Evolutionary conservation across 2,329 filamentous ascomycete species (phyloP), one percentile per base, ranked within the genome.

Genomic region (Talaromyces islandicus): DNA sequence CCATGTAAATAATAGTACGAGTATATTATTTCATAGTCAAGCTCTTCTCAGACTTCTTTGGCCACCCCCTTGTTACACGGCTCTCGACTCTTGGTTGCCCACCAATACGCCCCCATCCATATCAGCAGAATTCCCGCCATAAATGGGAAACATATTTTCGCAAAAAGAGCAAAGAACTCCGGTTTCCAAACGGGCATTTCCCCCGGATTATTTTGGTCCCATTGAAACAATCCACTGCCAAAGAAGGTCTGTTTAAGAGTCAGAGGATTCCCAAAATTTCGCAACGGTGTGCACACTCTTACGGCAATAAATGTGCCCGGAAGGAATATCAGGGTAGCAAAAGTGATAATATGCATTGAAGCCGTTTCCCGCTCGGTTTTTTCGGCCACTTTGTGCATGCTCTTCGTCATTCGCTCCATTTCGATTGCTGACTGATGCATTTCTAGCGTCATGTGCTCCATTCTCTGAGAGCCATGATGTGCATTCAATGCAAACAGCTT

Each of bases 341-440:
- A 29, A 50, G 56, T 57, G 21, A 57, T 57, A 21, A 57, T 57
- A 24, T 57, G 56, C 56, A 57, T 57, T 21, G 48, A 57, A 21
- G 56, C 56, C 3, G 43, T 57, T 25, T 57, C 56, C 30, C 48
- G 29, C 29, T 57, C 56, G 3, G 56, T 57, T 32, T 43, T 57
- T 38, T 32, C 56, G 5, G 56, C 56, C 21, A 57, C 9, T 30
- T 35, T 57, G 56, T 57, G 46, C 56, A 57, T 57, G 27, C 46
- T 57, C 25, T 51, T 27, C 5, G 43, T 57, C 43, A 57, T 35
- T 46, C 35, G 43, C 27, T 51, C 43, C 56, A 57, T 57, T 14
- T 57, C 50, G n/a, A 35, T 57, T 25, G 41, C 51, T 12, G 41
- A 51, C 24, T 51, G 10, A 38, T 57, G 56, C 56, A 57, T 57